Base-by-base conservation (phyloP, 129 eudicot genomes). In the Chrysanthemum lavandulifolium region DNA sequence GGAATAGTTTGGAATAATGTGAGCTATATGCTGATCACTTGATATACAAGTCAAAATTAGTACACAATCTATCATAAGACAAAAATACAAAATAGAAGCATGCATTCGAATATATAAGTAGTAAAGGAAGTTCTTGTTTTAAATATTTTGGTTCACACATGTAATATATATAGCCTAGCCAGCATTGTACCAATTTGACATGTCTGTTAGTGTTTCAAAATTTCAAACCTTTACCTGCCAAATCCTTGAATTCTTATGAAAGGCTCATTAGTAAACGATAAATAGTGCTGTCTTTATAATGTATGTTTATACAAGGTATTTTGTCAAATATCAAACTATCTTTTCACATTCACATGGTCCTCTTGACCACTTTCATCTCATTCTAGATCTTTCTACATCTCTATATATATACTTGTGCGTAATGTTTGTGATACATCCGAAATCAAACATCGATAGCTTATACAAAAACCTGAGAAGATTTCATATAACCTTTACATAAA, bases 401-500 rank as follows among this genome's bases (percentile, higher is more conserved):
- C 48, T n/a, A 11, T 40, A 64, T 10, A 56, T 67, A 74, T 47
- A 51, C 13, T 62, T 27, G 45, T 60, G 43, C 5, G 7, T 33
- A 33, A 5, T 33, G 43, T 33, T 33, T 33, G 43, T 10, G 4
- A 61, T 25, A 27, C 11, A 43, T 9, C 1, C 45, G 36, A 40
- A 53, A 65, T 8, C 57, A 74, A 56, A 14, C 69, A 76, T 76
- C 40, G 18, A 67, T 27, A 76, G 58, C 79, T 66, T 56, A 56
- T 12, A 67, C 59, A 57, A 57, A 74, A 68, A 48, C 52, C 25
- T 5, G 33, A 58, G 10, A 67, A 49, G 12, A 67, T 48, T 76
- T 45, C 11, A 58, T 25, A 67, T 59, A 67, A 47, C 6, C 33
- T 29, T 29, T 29, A 67, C 43, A 67, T n/a, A 47, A 55, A 76